Conservation (phyloP, 176 grass and related monocot genomes). For the Phoenix roebelenii region DNA sequence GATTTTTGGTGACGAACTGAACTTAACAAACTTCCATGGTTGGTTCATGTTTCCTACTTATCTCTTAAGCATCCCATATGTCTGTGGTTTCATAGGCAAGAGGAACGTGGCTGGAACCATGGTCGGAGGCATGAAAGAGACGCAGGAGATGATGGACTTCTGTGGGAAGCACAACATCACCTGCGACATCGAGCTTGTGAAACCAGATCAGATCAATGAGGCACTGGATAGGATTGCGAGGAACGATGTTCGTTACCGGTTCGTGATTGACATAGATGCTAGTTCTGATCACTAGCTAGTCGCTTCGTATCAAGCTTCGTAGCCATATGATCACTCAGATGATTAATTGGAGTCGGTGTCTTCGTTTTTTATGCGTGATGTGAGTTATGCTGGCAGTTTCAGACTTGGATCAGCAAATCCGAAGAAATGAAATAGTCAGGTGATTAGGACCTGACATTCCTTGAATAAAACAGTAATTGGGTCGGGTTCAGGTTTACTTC, state of each 20-base stretch:
- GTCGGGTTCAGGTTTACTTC: no score
- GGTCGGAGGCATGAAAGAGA: conserved; percentile 58
- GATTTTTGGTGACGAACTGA: conserved; percentile 47
- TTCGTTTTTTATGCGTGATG: no score
- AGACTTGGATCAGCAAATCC: no score
- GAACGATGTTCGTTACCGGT: conserved; percentile 83
- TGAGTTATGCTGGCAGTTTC: no score
- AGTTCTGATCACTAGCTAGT: conserved; percentile 34
- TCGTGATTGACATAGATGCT: conserved; percentile 45
- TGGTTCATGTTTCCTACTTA: no score
- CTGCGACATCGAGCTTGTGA: conserved; percentile 50
- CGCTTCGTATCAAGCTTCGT: no score
- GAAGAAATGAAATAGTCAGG: no score
- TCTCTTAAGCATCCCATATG: neutral
- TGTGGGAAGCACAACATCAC: conserved; percentile 55
- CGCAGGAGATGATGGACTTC: conserved; percentile 80
- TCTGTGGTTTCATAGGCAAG: conserved; percentile 26
- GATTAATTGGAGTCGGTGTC: no score
- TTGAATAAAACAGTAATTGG: no score
- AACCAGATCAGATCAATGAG: conserved; percentile 38
- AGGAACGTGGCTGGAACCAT: conserved; percentile 73
- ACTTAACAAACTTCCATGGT: neutral
- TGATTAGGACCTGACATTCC: no score
- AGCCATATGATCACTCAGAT: no score
- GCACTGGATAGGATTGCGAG: conserved; percentile 44